Evolutionary conservation across 2,329 filamentous ascomycete species (phyloP).

Genomic region (Pleoardoris graminearum): DNA sequence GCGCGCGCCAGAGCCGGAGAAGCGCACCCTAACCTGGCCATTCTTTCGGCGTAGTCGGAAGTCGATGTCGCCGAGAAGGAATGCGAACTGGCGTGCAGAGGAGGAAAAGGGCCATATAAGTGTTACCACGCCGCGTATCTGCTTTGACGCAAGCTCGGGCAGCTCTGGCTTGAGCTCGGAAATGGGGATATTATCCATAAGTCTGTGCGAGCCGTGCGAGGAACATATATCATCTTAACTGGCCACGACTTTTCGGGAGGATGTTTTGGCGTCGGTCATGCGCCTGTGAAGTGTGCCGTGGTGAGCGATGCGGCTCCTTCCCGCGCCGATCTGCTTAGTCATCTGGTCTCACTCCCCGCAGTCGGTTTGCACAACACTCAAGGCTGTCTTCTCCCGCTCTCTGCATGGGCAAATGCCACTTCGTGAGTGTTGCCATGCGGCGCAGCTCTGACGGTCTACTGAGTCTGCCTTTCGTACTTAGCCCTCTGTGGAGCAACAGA

Average conservation of each 20-base stretch:
- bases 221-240: too few species aligned
- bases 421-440: too few species aligned
- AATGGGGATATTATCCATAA: constrained; percentile 38
- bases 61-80: constrained; percentile 83
- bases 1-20: constrained; percentile 71
- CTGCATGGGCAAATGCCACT: too few species aligned
- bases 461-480: too few species aligned
- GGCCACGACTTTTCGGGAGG: background rate
- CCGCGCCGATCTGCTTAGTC: too few species aligned
- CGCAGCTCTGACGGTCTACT: too few species aligned
- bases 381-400: too few species aligned
- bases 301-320: too few species aligned
- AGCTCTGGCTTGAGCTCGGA: constrained; percentile 39
- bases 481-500: too few species aligned
- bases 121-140: constrained; percentile 73
- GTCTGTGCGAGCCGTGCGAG: background rate
- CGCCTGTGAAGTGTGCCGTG: background rate
- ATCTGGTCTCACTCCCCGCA: too few species aligned
- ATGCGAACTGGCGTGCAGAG: constrained; percentile 70
- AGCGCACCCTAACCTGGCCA: constrained; percentile 80
- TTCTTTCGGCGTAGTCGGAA: constrained; percentile 74
- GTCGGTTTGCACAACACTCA: too few species aligned
- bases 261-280: background rate
- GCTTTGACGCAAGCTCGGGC: constrained; percentile 33
- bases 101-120: constrained; percentile 92